Evolutionary conservation across 768 basidiomycete species (phyloP).

Genomic region (Mrakia gelida): DNA sequence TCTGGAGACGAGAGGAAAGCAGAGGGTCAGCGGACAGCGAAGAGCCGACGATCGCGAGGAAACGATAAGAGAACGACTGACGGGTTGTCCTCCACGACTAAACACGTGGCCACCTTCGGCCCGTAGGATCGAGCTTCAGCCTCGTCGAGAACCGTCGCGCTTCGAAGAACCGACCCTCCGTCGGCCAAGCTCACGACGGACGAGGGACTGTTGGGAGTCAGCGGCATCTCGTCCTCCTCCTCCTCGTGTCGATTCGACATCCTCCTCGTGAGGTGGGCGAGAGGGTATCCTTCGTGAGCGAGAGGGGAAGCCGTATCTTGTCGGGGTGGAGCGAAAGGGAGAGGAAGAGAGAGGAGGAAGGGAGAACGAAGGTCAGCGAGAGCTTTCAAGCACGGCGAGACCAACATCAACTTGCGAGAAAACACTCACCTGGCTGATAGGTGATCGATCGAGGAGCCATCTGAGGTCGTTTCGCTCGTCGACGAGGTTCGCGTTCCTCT

Average conservation of each 20-base stretch:
- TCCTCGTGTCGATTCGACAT: not conserved
- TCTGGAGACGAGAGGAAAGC: too few relatives aligned
- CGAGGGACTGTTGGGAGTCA: conserved; percentile 39
- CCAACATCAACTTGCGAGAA: too few relatives aligned
- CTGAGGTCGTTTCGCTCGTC: conserved; percentile 48
- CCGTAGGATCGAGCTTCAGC: conserved; percentile 45
- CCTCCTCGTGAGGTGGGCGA: conserved; percentile 1
- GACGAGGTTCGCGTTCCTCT: conserved; percentile 37
- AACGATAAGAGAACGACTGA: not conserved
- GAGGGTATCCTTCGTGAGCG: conserved; percentile 13
- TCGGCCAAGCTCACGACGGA: conserved; percentile 44
- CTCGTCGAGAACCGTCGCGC: conserved; percentile 57
- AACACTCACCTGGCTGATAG: conserved; percentile 37
- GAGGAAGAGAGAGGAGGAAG: too few relatives aligned
- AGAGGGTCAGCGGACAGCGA: too few relatives aligned
- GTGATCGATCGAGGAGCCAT: conserved; percentile 54
- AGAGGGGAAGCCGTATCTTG: conserved; percentile 15
- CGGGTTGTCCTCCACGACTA: conserved; percentile 59
- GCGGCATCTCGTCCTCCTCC: conserved; percentile 36
- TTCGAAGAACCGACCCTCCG: conserved; percentile 64
- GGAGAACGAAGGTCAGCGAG: too few relatives aligned
- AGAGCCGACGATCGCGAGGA: too few relatives aligned
- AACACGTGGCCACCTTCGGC: not conserved
- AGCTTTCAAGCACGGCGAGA: too few relatives aligned
- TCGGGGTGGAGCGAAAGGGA: too few relatives aligned